Evolutionary conservation across 176 grass and related monocot genomes (phyloP).

Genomic region (Canna indica): DNA sequence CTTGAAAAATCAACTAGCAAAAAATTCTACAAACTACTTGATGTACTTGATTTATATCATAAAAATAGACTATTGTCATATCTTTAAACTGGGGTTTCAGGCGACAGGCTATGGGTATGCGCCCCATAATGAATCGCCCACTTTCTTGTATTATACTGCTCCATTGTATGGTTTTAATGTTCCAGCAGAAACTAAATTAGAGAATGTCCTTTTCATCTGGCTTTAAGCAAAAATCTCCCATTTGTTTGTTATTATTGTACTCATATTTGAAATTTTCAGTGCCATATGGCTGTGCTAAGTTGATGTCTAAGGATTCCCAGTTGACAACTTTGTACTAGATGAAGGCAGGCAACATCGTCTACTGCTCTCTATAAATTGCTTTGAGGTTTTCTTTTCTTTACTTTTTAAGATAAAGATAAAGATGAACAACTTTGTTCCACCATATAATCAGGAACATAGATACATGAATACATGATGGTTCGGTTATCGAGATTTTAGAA

Average conservation of each 20-base stretch:
- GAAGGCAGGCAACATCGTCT: too few relatives aligned
- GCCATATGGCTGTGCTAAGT: not conserved
- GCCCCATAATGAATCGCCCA: not conserved
- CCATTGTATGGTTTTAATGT: not conserved
- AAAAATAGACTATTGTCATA: not conserved
- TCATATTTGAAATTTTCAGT: too few relatives aligned
- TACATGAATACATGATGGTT: too few relatives aligned
- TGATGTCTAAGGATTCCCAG: too few relatives aligned
- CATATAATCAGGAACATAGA: too few relatives aligned
- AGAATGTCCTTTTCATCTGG: not conserved
- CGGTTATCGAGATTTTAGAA: too few relatives aligned
- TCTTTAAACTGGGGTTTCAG: not conserved
- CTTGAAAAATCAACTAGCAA: not conserved
- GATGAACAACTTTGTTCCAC: too few relatives aligned
- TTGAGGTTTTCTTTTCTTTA: too few relatives aligned
- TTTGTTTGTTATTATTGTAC: not conserved
- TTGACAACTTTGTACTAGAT: too few relatives aligned
- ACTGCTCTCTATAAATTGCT: too few relatives aligned
- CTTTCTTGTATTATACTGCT: not conserved
- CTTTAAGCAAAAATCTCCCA: not conserved
- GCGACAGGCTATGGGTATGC: not conserved
- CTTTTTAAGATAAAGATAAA: too few relatives aligned
- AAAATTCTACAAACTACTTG: not conserved
- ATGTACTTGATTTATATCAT: not conserved
- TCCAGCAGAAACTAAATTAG: not conserved